Evolutionary conservation across 2,329 filamentous ascomycete genomes (phyloP).

Genomic region (Aspergillus sp.): DNA sequence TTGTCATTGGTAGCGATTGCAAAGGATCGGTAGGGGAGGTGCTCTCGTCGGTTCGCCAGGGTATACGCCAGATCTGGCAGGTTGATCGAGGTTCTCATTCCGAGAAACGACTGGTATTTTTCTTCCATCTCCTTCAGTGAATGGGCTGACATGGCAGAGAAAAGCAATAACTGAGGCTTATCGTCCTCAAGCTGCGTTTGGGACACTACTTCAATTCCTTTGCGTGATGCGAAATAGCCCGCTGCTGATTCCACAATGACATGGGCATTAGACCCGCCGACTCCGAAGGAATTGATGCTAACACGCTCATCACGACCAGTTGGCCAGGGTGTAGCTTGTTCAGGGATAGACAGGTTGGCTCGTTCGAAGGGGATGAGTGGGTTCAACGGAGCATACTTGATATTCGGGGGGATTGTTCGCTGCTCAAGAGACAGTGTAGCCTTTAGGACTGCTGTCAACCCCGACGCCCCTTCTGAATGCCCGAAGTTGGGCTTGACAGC

Average conservation of each 20-base stretch:
- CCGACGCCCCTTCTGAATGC: conserved; percentile 18
- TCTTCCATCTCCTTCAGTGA: too few relatives aligned
- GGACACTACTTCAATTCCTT: too few relatives aligned
- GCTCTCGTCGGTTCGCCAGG: too few relatives aligned
- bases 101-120: too few relatives aligned
- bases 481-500: conserved; percentile 21
- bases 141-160: too few relatives aligned
- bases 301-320: conserved; percentile 13
- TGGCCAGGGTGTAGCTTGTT: conserved; percentile 19
- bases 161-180: too few relatives aligned
- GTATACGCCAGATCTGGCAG: too few relatives aligned
- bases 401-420: conserved; percentile 13
- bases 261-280: conserved; percentile 17
- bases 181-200: too few relatives aligned
- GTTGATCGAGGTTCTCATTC: too few relatives aligned
- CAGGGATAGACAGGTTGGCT: not conserved
- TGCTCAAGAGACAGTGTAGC: conserved; percentile 16
- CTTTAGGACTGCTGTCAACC: conserved; percentile 19
- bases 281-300: conserved; percentile 31
- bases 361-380: conserved; percentile 14
- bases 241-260: not conserved
- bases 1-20: too few relatives aligned
- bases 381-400: conserved; percentile 23
- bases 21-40: too few relatives aligned
- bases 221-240: too few relatives aligned